Evolutionary conservation across 106 monocot genomes (phyloP).

Genomic region (Dendrobium officinale): DNA sequence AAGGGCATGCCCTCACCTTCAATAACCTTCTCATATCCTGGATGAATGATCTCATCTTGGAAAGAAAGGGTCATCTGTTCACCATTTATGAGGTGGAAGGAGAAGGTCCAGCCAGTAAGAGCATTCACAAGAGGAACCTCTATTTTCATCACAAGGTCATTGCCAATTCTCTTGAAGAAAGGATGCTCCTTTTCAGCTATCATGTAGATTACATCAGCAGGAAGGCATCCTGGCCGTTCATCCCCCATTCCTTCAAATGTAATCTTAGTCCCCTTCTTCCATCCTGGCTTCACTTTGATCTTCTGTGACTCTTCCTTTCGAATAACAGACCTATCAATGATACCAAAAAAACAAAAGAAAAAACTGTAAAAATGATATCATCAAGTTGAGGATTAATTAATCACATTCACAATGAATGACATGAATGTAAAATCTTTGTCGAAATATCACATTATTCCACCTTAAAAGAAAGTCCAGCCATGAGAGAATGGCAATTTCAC

Average conservation of each 20-base stretch:
- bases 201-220: slow-evolving; percentile 43
- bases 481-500: background rate
- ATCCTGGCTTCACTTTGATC: slow-evolving; percentile 61
- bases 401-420: too few relatives aligned
- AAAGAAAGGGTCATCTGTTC: slow-evolving; percentile 54
- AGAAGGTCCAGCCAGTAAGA: slow-evolving; percentile 63
- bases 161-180: slow-evolving; percentile 55
- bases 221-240: slow-evolving; percentile 42
- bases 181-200: slow-evolving; percentile 58
- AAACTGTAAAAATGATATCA: background rate
- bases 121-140: slow-evolving; percentile 61
- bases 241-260: slow-evolving; percentile 54
- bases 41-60: slow-evolving; percentile 48
- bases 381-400: background rate
- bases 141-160: slow-evolving; percentile 59
- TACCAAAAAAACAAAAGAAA: background rate
- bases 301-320: slow-evolving; percentile 42
- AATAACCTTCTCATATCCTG: slow-evolving; percentile 65
- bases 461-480: too few relatives aligned
- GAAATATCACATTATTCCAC: too few relatives aligned
- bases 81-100: slow-evolving; percentile 43
- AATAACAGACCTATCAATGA: slow-evolving; percentile 25
- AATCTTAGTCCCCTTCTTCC: slow-evolving; percentile 59
- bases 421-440: too few relatives aligned
- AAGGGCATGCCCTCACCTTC: slow-evolving; percentile 68